Evolutionary conservation across 2,329 filamentous ascomycete species (phyloP), one percentile per base, ranked within the genome.

Genomic region (Venturia asperata): DNA sequence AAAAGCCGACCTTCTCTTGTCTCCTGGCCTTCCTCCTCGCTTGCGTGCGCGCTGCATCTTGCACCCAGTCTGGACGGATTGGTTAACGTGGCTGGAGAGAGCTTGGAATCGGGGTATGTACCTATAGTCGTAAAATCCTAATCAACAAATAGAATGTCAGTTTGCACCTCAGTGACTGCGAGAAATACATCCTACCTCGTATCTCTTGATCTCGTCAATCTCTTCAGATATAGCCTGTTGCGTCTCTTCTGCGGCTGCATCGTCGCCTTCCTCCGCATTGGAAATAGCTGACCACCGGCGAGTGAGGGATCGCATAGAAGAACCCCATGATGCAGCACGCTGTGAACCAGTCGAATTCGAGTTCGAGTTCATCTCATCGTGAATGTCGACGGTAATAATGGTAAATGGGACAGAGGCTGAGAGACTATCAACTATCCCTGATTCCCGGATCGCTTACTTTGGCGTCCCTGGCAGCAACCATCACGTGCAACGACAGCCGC

Each of bases 201-300:
- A 99, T 79, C 93, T 85, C 79, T 97, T 97, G 75, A 99, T 97
- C 80, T 97, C 89, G 34, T 90, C 92, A 73, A 99, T 96, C 79
- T 99, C 94, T 73, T 97, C 92, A 67, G 92, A 89, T 69, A 96
- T 91, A 68, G 88, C 85, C 67, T 87, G 84, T 71, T 90, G 85
- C 65, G 82, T 85, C 37, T 80, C 81, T 13, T 80, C 77, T 61
- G 80, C 78, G 67, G 78, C 78, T 21, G 78, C 77, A 67, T 80
- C 78, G 67, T 87, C 83, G 67, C 85, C 87, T 68, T 81, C 82
- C 74, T 91, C 88, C 27, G 81, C 82, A 67, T 78, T 83, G 64
- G 87, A 88, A 65, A 90, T 81, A 43, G 85, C 85, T 67, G 87
- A 88, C 56, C 87, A 87, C 62, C 91, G 79, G 67, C 89, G 83